These are phyloP conservation scores for Acidiella bohemica DNA, from an alignment of 495 filamentous ascomycete species.

Conservation along the genomic window DNA sequence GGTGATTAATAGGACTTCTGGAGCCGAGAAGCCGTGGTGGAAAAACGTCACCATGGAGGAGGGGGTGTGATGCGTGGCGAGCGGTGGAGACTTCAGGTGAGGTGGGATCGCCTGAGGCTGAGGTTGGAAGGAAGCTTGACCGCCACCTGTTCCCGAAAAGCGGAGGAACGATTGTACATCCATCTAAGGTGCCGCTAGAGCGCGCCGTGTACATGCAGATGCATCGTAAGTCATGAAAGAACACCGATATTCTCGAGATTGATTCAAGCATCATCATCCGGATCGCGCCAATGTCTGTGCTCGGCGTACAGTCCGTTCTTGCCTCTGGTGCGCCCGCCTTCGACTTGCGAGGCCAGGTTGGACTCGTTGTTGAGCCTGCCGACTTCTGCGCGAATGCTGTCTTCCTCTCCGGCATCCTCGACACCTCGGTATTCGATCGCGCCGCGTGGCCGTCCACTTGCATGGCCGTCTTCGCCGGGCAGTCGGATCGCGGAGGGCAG, in stretches of 20 bases:
- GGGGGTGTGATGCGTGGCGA: constrained; percentile 18
- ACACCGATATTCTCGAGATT: too few relatives aligned
- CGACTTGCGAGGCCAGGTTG: constrained; percentile 11
- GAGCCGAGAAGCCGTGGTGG: constrained; percentile 26
- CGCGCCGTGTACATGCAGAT: too few relatives aligned
- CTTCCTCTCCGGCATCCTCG: constrained; percentile 5
- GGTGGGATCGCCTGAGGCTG: too few relatives aligned
- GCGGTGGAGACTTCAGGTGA: too few relatives aligned
- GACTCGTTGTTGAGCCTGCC: constrained; percentile 15
- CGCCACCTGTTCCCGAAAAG: too few relatives aligned
- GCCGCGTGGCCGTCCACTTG: background rate
- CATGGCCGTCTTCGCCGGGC: constrained; percentile 6
- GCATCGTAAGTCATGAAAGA: too few relatives aligned
- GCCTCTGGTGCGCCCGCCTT: constrained; percentile 2
- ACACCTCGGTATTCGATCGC: constrained; percentile 13
- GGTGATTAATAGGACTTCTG: constrained; percentile 35
- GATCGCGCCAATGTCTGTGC: constrained; percentile 8
- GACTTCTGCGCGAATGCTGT: constrained; percentile 10
- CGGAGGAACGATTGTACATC: too few relatives aligned
- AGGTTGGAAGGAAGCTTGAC: too few relatives aligned
- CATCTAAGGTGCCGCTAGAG: too few relatives aligned
- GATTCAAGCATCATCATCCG: background rate
- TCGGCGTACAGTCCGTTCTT: constrained; percentile 8
- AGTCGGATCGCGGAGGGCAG: constrained; percentile 13
- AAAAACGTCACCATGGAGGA: constrained; percentile 30